These are phyloP conservation scores for Saccharomycopsis synnaedendra DNA, from an alignment of 805 yeast genomes.

Conservation along the genomic window DNA sequence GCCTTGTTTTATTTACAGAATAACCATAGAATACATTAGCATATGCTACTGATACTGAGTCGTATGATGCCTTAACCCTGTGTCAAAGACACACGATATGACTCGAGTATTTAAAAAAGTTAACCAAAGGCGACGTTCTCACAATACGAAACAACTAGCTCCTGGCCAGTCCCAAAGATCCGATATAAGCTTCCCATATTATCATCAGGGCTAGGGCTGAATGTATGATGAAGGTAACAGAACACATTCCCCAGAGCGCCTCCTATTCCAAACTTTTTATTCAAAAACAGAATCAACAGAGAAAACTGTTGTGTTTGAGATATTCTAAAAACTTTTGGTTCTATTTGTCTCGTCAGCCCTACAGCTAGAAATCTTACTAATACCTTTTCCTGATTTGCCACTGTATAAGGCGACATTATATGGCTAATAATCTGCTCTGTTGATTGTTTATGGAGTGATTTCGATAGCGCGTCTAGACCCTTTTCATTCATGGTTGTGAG, in stretches of 20 bases:
- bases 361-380: constrained; percentile 40
- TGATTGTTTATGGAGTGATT: constrained; percentile 7
- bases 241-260: constrained; percentile 21
- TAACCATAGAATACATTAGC: too few relatives aligned
- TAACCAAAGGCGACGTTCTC: constrained; percentile 36
- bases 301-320: constrained; percentile 35
- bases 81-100: too few relatives aligned
- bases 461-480: constrained; percentile 5
- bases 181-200: constrained; percentile 27
- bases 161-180: constrained; percentile 27
- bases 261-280: constrained; percentile 25
- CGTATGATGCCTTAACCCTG: too few relatives aligned
- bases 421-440: constrained; percentile 3
- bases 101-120: not conserved
- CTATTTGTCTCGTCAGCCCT: constrained; percentile 41
- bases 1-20: too few relatives aligned
- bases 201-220: constrained; percentile 35
- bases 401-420: constrained; percentile 1
- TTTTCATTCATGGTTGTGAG: constrained; percentile 10
- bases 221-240: constrained; percentile 35
- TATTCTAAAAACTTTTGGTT: constrained; percentile 39
- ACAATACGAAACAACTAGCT: constrained; percentile 34
- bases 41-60: too few relatives aligned
- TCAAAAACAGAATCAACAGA: constrained; percentile 34
- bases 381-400: constrained; percentile 4